Evolutionary conservation across 441 rosid species (phyloP).

Genomic region (Jatropha podagrica): DNA sequence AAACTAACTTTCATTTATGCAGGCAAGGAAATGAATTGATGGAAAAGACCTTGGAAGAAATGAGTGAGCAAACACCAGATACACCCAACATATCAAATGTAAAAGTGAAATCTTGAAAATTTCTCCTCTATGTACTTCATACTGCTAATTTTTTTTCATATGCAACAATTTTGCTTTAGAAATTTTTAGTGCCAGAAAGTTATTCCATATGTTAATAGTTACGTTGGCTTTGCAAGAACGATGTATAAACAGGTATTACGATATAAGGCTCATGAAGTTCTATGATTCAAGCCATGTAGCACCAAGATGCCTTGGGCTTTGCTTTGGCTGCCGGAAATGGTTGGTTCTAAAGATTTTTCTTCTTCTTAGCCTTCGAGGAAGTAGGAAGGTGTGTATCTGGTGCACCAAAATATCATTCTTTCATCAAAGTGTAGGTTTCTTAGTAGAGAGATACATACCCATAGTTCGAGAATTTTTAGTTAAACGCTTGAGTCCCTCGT

Average conservation of each 20-base stretch:
- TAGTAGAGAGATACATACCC: conserved; percentile 17
- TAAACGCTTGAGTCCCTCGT: conserved; percentile 10
- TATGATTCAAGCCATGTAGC: conserved; percentile 30
- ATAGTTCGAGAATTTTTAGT: conserved; percentile 21
- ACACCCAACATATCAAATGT: conserved; percentile 69
- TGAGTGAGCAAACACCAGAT: conserved; percentile 74
- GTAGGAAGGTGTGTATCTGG: conserved; percentile 18
- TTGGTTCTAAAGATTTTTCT: conserved; percentile 17
- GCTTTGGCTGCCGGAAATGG: conserved; percentile 15
- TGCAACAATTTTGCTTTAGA: background rate
- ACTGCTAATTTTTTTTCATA: background rate
- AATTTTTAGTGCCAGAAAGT: background rate
- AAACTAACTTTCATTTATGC: conserved; percentile 13
- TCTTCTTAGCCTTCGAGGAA: conserved; percentile 9
- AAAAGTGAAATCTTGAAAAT: conserved; percentile 40
- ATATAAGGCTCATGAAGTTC: conserved; percentile 69
- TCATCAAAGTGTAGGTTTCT: background rate
- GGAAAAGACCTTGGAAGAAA: conserved; percentile 53
- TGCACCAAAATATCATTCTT: conserved; percentile 3
- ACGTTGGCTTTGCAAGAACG: conserved; percentile 45
- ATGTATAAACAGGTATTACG: conserved; percentile 71
- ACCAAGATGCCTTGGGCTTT: conserved; percentile 1
- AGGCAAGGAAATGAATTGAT: conserved; percentile 70
- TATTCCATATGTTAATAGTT: background rate
- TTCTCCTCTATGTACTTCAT: background rate